Conservation (phyloP, 2,329 filamentous ascomycete genomes). For the Trichophyton equinum region DNA sequence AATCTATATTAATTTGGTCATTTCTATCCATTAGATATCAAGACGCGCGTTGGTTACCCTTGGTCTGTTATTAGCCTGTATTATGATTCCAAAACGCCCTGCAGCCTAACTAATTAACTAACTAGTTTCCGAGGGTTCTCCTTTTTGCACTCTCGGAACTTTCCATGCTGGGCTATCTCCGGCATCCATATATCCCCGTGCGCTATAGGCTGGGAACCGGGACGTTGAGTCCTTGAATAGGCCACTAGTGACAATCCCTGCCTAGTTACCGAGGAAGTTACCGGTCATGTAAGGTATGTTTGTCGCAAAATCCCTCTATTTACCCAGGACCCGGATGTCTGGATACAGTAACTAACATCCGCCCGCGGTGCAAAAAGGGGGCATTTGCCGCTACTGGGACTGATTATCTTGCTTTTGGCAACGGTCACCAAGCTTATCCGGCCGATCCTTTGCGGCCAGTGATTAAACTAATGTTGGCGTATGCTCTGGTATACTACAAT, state of each 20-base stretch:
- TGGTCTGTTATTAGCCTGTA: background rate
- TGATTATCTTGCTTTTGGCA: constrained; percentile 23
- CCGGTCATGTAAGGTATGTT: background rate
- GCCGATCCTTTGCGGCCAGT: constrained; percentile 25
- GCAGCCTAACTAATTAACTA: too few species aligned
- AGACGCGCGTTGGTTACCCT: background rate
- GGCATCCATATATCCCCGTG: background rate
- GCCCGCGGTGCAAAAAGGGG: too few species aligned
- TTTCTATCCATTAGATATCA: too few species aligned
- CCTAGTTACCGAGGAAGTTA: too few species aligned
- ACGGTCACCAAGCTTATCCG: constrained; percentile 33
- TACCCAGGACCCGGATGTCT: background rate
- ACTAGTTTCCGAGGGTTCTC: background rate
- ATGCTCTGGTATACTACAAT: background rate
- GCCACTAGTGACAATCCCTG: background rate
- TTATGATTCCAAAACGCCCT: background rate
- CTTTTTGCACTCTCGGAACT: background rate
- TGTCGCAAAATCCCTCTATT: background rate
- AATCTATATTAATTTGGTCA: background rate
- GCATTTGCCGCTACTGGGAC: background rate
- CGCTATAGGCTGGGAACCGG: too few species aligned
- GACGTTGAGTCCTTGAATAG: too few species aligned
- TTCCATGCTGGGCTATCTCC: background rate
- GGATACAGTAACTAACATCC: background rate
- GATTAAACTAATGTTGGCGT: background rate